phyloP scores from a whole-genome alignment of 306 rosid genomes.

The Quillaja saponaria region DNA sequence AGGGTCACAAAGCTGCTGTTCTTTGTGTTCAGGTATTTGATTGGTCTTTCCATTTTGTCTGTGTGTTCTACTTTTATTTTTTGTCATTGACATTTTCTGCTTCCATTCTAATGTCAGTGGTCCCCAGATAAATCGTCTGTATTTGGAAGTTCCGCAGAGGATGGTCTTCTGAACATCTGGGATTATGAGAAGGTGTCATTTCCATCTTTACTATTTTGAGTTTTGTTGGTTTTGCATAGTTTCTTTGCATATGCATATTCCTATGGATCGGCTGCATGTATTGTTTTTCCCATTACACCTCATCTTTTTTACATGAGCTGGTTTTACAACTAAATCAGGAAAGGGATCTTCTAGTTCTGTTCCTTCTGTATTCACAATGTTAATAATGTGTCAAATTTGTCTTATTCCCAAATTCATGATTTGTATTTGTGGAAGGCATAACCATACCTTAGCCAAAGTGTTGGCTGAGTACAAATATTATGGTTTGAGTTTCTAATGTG shows the following conservation, averaged over 20 bases:
- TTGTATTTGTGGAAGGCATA: too few relatives aligned
- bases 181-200: slow-evolving; percentile 81
- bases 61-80: neutral
- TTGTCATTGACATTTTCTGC: slow-evolving; percentile 19
- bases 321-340: too few relatives aligned
- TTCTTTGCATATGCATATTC: neutral
- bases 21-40: slow-evolving; percentile 90
- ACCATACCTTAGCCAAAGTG: too few relatives aligned
- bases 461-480: too few relatives aligned
- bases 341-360: too few relatives aligned
- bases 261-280: neutral
- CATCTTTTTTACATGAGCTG: too few relatives aligned
- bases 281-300: too few relatives aligned
- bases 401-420: too few relatives aligned
- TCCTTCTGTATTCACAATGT: too few relatives aligned
- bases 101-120: slow-evolving; percentile 65
- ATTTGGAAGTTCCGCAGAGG: slow-evolving; percentile 99
- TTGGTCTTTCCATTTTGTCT: neutral
- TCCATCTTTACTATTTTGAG: neutral
- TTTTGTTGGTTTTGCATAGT: slow-evolving; percentile 9
- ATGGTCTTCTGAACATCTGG: slow-evolving; percentile 94
- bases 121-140: slow-evolving; percentile 95
- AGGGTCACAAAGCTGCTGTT: slow-evolving; percentile 96
- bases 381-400: too few relatives aligned
- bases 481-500: too few relatives aligned